A percentile compares a stretch with the other conserved stretches of the same genome.
Evolutionary conservation across 192 early-diverging fungal genomes (phyloP).

Genomic region (Coemansia sp.): DNA sequence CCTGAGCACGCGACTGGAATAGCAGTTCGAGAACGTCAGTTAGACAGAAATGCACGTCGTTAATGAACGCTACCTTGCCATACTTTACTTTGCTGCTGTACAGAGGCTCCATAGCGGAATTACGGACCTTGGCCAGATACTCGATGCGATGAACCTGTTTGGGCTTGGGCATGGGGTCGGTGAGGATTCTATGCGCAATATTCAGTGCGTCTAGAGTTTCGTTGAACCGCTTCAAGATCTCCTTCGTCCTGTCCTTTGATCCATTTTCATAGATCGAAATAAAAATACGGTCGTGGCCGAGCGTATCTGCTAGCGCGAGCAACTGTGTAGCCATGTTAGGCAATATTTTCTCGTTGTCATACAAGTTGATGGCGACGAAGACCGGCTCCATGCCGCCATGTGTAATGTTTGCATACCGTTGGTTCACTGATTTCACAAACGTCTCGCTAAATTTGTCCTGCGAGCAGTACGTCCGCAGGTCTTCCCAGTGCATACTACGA

Average conservation of each 20-base stretch:
- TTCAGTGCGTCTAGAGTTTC: slow-evolving; percentile 10
- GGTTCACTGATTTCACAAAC: slow-evolving; percentile 11
- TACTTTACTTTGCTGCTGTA: slow-evolving; percentile 10
- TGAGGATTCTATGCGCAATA: slow-evolving; percentile 31
- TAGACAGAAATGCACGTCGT: slow-evolving; percentile 49
- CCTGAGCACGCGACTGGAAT: slow-evolving; percentile 42
- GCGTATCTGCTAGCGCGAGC: slow-evolving; percentile 22
- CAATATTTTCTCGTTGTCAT: slow-evolving; percentile 40
- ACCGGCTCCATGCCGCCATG: neutral
- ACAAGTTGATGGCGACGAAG: slow-evolving; percentile 44
- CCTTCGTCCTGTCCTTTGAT: slow-evolving; percentile 41
- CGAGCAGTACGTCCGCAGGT: slow-evolving; percentile 19
- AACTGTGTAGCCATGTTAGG: slow-evolving; percentile 46
- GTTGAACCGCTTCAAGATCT: slow-evolving; percentile 15
- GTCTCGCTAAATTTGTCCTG: neutral
- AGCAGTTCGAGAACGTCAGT: slow-evolving; percentile 54
- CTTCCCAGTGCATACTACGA: neutral
- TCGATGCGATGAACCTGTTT: slow-evolving; percentile 31
- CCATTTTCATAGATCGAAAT: slow-evolving; percentile 55
- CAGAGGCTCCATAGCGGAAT: slow-evolving; percentile 48
- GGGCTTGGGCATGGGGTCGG: slow-evolving; percentile 10
- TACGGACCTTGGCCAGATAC: slow-evolving; percentile 51
- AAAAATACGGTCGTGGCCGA: slow-evolving; percentile 40
- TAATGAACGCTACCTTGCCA: slow-evolving; percentile 43
- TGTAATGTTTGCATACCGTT: slow-evolving; percentile 14